Evolutionary conservation across 371 early-diverging fungal genomes (phyloP), one percentile per base, ranked within the genome.

Genomic region (Circinella minor): DNA sequence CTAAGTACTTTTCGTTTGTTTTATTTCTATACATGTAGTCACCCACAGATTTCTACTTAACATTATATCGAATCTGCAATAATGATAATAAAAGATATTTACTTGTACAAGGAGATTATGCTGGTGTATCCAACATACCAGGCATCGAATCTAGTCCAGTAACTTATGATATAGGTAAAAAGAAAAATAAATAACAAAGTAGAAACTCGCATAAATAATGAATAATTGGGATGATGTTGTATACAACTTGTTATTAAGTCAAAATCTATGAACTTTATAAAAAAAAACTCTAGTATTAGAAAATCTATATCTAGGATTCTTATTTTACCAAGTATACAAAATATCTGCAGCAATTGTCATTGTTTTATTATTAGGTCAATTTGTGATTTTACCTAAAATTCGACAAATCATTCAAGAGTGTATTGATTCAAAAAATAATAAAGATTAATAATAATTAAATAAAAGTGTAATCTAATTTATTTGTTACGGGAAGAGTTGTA

Each of bases 31-130:
- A 27, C 27, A 14, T 55, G 9, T 68, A 79, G 82, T 76, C 71
- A 7, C 83, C 81, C 55, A 76, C 81, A 0, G 83, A 83, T 68
- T 81, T 83, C 61, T 13, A 46, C 7, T 37, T 83, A 39, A 65
- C 54, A 9, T 63, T 75, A 17, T 11, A 72, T 14, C 46, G 54
- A 13, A 48, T 36, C 1, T 77, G 77, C 38, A 63, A 46, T n/a
- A 20, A 51, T 36, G 43, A 62, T 17, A 51, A 55, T n/a, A 60
- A 51, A n/a, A 9, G 43, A 43, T n/a, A 51, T 13, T 11, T 80
- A 4, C 54, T 67, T 3, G 68, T 82, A 4, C 57, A 72, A 48
- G 75, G 67, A 36, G 66, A 55, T 13, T 75, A 81, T 65, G 74
- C 83, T 5, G 83, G 83, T 18, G 74, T 83, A 43, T 79, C 83